Conservation (phyloP, 345 rosid species). For the Acer saccharum region DNA sequence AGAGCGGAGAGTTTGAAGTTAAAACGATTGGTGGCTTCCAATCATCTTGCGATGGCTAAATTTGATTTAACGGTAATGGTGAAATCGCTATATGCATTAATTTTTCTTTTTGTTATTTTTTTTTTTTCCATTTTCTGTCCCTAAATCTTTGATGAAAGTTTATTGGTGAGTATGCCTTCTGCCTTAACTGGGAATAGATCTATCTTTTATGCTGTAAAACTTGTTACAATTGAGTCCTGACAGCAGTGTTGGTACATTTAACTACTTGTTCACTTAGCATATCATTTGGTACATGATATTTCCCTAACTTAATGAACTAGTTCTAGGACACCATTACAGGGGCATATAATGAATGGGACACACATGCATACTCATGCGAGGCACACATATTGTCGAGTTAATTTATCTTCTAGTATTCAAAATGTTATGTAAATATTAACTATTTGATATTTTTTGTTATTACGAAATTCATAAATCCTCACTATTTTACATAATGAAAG, state of each 20-base stretch:
- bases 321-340: background rate
- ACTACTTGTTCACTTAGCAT: background rate
- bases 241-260: background rate
- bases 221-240: background rate
- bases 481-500: background rate
- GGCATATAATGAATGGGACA: background rate
- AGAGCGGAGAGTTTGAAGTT: slow-evolving; percentile 86
- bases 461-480: background rate
- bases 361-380: background rate
- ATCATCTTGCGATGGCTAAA: slow-evolving; percentile 94
- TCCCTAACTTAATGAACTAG: background rate
- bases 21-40: slow-evolving; percentile 82
- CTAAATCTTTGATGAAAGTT: background rate
- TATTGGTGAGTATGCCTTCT: slow-evolving; percentile 1
- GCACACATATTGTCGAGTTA: background rate
- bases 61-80: slow-evolving; percentile 79
- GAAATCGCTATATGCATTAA: slow-evolving; percentile 7
- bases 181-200: slow-evolving; percentile 7
- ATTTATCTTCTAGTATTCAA: background rate
- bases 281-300: background rate
- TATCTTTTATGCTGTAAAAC: background rate
- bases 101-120: slow-evolving; percentile 1
- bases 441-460: background rate
- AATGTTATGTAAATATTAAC: background rate
- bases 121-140: background rate